A percentile compares a stretch with the other conserved stretches of the same genome.
Conservation (phyloP, 2,329 filamentous ascomycete species). For the Talaromyces sp. region DNA sequence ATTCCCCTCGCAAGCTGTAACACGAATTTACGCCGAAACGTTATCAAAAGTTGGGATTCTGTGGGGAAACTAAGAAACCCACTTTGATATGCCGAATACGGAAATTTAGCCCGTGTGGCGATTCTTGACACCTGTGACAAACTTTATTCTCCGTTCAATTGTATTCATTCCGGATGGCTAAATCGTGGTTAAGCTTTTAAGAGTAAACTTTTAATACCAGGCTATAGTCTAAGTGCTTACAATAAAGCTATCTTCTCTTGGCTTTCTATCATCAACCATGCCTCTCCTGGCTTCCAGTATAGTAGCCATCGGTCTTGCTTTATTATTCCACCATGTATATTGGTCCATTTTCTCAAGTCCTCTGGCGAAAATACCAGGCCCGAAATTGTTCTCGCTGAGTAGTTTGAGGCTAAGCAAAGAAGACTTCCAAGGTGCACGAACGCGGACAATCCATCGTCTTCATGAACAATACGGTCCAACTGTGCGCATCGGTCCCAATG, state of each 20-base stretch:
- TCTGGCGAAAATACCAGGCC: background rate
- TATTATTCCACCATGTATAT: background rate
- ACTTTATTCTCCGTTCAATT: background rate
- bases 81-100: background rate
- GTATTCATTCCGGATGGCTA: background rate
- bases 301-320: background rate
- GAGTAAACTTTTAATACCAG: background rate
- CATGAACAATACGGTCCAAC: background rate
- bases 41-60: background rate
- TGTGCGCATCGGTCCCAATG: background rate
- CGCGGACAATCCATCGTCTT: background rate
- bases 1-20: background rate
- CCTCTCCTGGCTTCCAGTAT: background rate
- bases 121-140: background rate
- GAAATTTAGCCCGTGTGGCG: conserved; percentile 1
- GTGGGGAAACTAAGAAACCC: background rate
- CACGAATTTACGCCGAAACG: background rate
- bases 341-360: background rate
- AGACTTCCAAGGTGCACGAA: background rate
- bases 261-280: background rate
- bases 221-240: background rate
- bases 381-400: background rate
- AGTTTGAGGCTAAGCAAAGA: background rate
- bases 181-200: background rate
- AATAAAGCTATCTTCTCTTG: background rate